Conservation (phyloP, 106 monocot genomes). For the Apostasia shenzhenica region DNA sequence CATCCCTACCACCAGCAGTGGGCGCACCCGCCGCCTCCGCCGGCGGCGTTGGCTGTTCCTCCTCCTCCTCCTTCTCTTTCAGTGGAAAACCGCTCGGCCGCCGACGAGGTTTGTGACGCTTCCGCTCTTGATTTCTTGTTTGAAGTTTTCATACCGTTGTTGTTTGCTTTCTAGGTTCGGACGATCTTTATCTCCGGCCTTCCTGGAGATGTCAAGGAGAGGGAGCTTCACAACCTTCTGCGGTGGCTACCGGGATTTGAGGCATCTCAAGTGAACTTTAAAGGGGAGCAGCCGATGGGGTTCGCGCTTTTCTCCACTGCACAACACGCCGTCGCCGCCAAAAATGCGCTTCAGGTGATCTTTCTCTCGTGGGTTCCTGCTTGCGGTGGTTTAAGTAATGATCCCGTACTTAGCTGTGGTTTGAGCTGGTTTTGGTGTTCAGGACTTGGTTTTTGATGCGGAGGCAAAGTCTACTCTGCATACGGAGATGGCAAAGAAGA, state of each 20-base stretch:
- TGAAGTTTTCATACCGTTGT: background rate
- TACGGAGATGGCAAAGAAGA: slow-evolving; percentile 99
- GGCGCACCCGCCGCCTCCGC: slow-evolving; percentile 34
- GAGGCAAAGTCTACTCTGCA: slow-evolving; percentile 64
- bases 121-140: background rate
- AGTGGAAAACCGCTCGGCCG: slow-evolving; percentile 35
- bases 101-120: slow-evolving; percentile 29
- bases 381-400: background rate
- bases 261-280: slow-evolving; percentile 79
- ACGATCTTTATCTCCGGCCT: slow-evolving; percentile 88
- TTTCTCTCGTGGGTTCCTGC: background rate
- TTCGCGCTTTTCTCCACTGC: slow-evolving; percentile 83
- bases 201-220: slow-evolving; percentile 93
- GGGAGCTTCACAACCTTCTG: slow-evolving; percentile 91
- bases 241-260: slow-evolving; percentile 96
- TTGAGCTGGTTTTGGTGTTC: slow-evolving; percentile 1
- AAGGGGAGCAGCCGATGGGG: slow-evolving; percentile 91
- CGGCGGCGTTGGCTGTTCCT: slow-evolving; percentile 16
- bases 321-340: slow-evolving; percentile 75
- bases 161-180: slow-evolving; percentile 42
- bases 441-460: slow-evolving; percentile 80
- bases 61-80: slow-evolving; percentile 23
- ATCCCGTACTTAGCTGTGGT: background rate
- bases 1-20: slow-evolving; percentile 76
- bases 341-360: slow-evolving; percentile 68